A percentile compares a stretch with the other conserved stretches of the same genome.
Conservation (phyloP, 2,329 filamentous ascomycete species). For the Acephala macrosclerotiorum region DNA sequence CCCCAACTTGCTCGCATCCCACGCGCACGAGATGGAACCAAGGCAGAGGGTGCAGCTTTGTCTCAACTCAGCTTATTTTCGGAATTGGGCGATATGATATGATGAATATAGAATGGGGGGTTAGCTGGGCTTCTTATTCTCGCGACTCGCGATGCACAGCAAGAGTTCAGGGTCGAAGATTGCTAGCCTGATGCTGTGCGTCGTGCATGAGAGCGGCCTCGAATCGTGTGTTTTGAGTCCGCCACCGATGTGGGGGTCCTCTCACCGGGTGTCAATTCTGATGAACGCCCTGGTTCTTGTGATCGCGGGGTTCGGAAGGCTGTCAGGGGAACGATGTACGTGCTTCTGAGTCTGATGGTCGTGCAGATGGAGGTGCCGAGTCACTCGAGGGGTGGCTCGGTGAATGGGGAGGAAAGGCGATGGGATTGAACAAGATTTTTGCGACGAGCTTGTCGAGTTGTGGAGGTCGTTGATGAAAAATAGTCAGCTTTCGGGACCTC, state of each 20-base stretch:
- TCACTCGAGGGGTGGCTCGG: neutral
- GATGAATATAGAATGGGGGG: constrained; percentile 22
- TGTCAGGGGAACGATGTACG: constrained; percentile 6
- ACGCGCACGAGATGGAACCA: constrained; percentile 11
- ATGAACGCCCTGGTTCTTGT: constrained; percentile 11
- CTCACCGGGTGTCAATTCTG: neutral
- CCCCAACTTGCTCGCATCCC: constrained; percentile 9
- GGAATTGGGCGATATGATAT: no score
- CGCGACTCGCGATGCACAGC: constrained; percentile 14
- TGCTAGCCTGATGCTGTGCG: constrained; percentile 35
- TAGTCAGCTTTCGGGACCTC: constrained; percentile 2
- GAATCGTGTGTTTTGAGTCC: constrained; percentile 18
- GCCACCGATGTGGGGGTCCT: constrained; percentile 29
- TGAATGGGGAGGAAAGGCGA: neutral
- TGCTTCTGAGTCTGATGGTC: neutral
- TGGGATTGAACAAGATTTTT: neutral
- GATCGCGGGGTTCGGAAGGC: constrained; percentile 11
- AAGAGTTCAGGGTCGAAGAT: constrained; percentile 14
- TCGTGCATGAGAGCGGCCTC: constrained; percentile 31
- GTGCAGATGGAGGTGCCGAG: neutral
- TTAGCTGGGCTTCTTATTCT: constrained; percentile 33
- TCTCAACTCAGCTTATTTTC: constrained; percentile 38
- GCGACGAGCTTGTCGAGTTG: neutral
- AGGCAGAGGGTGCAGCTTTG: constrained; percentile 19
- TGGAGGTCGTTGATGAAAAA: neutral